phyloP scores from a whole-genome alignment of 176 grass and related monocot species.

The Hsuehochloa calcarea region DNA sequence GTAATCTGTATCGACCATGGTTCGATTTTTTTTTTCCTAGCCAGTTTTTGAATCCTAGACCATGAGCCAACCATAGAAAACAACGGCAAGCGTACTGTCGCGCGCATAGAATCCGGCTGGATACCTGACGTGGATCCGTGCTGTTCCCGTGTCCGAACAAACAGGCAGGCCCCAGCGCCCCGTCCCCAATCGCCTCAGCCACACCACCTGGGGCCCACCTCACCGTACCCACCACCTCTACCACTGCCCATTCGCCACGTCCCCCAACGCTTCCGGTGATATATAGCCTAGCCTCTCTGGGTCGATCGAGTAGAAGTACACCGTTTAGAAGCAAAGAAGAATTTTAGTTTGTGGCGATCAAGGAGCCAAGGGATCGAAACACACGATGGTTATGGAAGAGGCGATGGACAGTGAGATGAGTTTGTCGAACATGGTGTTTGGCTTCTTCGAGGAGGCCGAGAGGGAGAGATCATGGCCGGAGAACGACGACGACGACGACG shows the following conservation, averaged over 20 bases:
- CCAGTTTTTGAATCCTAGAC: too few species aligned
- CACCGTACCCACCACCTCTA: not conserved
- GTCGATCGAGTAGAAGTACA: constrained; percentile 13
- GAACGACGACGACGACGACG: constrained; percentile 27
- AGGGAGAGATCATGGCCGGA: constrained; percentile 30
- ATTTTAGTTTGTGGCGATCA: not conserved
- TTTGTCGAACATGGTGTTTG: constrained; percentile 66
- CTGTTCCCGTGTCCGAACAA: constrained; percentile 46
- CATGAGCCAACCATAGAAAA: not conserved
- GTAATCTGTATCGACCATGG: too few species aligned
- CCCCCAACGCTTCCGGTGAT: constrained; percentile 21
- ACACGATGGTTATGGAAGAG: constrained; percentile 39
- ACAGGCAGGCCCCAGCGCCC: not conserved
- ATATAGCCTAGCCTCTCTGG: not conserved
- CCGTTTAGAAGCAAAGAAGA: not conserved
- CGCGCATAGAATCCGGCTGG: constrained; percentile 35
- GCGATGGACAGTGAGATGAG: constrained; percentile 46
- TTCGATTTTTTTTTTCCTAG: too few species aligned
- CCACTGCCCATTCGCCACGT: constrained; percentile 49
- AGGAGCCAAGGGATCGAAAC: not conserved
- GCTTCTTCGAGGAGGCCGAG: constrained; percentile 67
- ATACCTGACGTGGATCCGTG: constrained; percentile 55
- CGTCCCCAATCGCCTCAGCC: constrained; percentile 30
- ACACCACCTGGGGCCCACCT: not conserved
- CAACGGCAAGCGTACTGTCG: not conserved